phyloP scores from a whole-genome alignment of 306 rosid species.

The Vigna reflexopilosa region DNA sequence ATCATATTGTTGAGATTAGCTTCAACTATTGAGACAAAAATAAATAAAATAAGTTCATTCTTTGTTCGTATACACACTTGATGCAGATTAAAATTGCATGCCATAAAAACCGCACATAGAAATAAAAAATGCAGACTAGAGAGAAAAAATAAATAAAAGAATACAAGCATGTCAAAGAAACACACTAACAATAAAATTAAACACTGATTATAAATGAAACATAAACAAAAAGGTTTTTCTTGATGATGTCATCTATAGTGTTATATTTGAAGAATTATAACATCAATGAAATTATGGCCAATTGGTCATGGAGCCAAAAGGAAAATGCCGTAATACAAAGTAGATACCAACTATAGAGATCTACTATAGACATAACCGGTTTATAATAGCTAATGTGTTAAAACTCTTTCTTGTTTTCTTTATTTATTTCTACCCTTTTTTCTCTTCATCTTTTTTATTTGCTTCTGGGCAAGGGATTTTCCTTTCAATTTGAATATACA shows the following conservation, averaged over 20 bases:
- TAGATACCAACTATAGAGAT: background rate
- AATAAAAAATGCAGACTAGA: too few relatives aligned
- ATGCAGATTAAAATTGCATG: slow-evolving; percentile 7
- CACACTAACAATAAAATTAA: background rate
- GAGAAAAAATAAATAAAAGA: background rate
- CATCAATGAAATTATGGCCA: background rate
- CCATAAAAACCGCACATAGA: too few relatives aligned
- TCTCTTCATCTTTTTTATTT: background rate
- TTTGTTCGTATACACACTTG: background rate
- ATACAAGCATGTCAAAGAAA: slow-evolving; percentile 13
- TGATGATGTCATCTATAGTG: slow-evolving; percentile 1
- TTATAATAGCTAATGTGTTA: background rate
- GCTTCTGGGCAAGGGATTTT: background rate
- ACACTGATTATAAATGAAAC: slow-evolving; percentile 21
- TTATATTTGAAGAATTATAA: too few relatives aligned
- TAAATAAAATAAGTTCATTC: background rate
- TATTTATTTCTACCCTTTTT: background rate
- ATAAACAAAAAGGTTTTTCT: background rate
- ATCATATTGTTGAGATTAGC: background rate
- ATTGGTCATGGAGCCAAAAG: background rate
- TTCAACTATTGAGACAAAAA: background rate
- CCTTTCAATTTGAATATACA: background rate
- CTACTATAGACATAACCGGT: background rate
- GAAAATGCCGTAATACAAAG: background rate
- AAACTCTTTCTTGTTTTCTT: background rate